Evolutionary conservation across 2,329 filamentous ascomycete genomes (phyloP), one percentile per base, ranked within the genome.

Genomic region (Calycina herbarum): DNA sequence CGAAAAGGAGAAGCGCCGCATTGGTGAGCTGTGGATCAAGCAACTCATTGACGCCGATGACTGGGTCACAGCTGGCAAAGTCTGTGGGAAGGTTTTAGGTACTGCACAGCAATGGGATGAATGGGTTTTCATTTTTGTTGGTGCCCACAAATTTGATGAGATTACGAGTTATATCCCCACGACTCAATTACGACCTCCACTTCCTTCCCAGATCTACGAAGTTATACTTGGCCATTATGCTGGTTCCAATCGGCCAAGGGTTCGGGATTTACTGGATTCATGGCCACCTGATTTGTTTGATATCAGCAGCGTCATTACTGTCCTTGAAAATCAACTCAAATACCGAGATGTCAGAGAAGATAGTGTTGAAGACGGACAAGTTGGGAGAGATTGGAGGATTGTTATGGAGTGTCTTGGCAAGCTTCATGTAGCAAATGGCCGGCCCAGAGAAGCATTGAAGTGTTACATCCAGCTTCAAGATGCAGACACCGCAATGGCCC

Each of bases 401-500:
- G 85, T 99, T n/a, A 88, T 93, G 80, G 92, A 94, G 74, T 88
- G 91, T 66, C 82, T 99, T 42, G 94, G 93, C 0, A 93, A 89
- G 74, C 82, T 99, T 17, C 92, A 94, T 74, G 86, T 97, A 64
- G 91, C 91, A 8, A 90, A 89, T 70, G 92, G 92, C 0, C 88
- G 91, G 64, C 89, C 92, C 69, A 85, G 91, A 64, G 93, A 98
- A 74, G 94, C 96, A 1, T 81, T 99, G 57, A 89, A 87, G 73
- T 95, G 90, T 77, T 97, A 96, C 75, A 96, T 99, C 74, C 89
- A 86, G 68, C 85, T 98, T 3, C 93, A 97, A 75, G 93, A 99
- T 78, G 94, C 93, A 0, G 93, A 98, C 75, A 89, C 91, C 10
- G 92, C 92, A 0, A 94, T 99, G 85, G 82, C 85, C 13, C 79